Conservation (phyloP, 192 early-diverging fungal species). For the Coemansia sp. region DNA sequence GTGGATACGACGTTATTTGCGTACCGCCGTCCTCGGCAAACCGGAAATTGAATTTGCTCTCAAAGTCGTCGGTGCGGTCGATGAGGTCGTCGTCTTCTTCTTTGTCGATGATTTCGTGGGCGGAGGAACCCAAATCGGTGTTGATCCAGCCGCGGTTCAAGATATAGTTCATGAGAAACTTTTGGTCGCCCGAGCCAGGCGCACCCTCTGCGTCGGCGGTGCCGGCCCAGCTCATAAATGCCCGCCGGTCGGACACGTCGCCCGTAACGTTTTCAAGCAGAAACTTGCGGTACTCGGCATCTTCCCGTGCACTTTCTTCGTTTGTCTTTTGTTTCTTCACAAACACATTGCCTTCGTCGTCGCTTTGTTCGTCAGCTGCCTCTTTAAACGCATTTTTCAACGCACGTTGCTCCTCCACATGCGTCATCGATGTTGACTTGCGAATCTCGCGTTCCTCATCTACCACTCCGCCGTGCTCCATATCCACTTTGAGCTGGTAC, state of each 20-base stretch:
- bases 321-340: constrained; percentile 70
- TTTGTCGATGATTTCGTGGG: constrained; percentile 63
- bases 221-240: constrained; percentile 41
- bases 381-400: constrained; percentile 76
- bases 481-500: constrained; percentile 70
- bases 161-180: constrained; percentile 89
- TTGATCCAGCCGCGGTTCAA: constrained; percentile 86
- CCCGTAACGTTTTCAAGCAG: constrained; percentile 74
- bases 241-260: constrained; percentile 14
- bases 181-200: constrained; percentile 48
- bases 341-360: constrained; percentile 64
- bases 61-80: constrained; percentile 83
- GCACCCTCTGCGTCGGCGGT: constrained; percentile 6
- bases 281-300: constrained; percentile 87
- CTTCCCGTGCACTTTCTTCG: constrained; percentile 79
- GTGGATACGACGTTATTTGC: constrained; percentile 74
- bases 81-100: constrained; percentile 76
- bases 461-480: constrained; percentile 55
- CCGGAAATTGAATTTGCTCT: constrained; percentile 90
- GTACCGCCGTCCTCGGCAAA: constrained; percentile 81
- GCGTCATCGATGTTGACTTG: constrained; percentile 52
- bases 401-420: constrained; percentile 82
- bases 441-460: constrained; percentile 36
- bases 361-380: constrained; percentile 59
- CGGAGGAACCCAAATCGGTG: constrained; percentile 60